phyloP scores from a whole-genome alignment of 192 early-diverging fungal genomes.

The Mortierella claussenii region DNA sequence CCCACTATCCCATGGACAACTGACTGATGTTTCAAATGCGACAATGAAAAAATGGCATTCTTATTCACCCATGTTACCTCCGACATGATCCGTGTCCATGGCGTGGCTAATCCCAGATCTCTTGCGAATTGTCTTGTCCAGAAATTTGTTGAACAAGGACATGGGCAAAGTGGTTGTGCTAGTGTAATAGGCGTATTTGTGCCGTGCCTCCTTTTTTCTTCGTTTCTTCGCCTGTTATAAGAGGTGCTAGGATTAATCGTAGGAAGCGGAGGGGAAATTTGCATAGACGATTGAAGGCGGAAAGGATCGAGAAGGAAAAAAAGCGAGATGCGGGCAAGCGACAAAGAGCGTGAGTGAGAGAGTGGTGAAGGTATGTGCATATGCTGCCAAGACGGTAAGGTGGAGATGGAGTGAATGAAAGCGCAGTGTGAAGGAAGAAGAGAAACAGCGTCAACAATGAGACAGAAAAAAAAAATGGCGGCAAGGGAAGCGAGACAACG shows the following conservation, averaged over 20 bases:
- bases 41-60: not conserved
- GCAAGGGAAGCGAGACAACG: too few relatives aligned
- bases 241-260: not conserved
- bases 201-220: not conserved
- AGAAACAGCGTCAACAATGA: too few relatives aligned
- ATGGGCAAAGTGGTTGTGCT: not conserved
- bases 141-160: slow-evolving; percentile 41
- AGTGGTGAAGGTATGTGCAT: too few relatives aligned
- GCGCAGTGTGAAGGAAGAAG: too few relatives aligned
- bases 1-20: too few relatives aligned
- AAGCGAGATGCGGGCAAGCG: too few relatives aligned
- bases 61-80: slow-evolving; percentile 10
- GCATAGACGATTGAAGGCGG: not conserved
- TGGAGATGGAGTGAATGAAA: too few relatives aligned
- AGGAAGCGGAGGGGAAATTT: not conserved
- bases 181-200: not conserved
- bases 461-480: too few relatives aligned
- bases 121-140: slow-evolving; percentile 36
- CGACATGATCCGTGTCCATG: slow-evolving; percentile 20
- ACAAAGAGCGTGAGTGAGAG: too few relatives aligned
- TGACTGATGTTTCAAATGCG: too few relatives aligned
- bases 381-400: too few relatives aligned
- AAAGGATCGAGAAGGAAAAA: not conserved
- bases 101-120: not conserved
- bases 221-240: slow-evolving; percentile 1